Evolutionary conservation across 139 green algal species (phyloP).

Genomic region (Chlamydomonas sphaeroides): DNA sequence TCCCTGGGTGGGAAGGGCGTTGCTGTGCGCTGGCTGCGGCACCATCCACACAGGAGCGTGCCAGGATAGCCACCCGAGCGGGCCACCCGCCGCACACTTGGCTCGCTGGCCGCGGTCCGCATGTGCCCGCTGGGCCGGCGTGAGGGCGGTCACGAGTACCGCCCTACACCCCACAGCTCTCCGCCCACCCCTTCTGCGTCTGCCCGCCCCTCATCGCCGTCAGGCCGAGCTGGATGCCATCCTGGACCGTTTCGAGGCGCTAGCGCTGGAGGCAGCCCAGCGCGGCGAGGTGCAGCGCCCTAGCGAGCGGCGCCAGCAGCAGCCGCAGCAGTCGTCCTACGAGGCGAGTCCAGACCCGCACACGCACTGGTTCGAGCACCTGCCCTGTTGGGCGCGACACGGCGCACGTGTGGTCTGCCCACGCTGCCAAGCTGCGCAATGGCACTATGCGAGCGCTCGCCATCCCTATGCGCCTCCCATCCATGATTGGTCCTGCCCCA

Average conservation of each 20-base stretch:
- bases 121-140: no score
- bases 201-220: neutral
- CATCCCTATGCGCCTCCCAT: no score
- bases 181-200: neutral
- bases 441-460: no score
- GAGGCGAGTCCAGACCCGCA: neutral
- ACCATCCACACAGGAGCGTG: neutral
- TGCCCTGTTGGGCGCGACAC: neutral
- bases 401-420: no score
- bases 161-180: neutral
- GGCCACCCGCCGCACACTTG: no score
- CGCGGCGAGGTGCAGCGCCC: constrained; percentile 58
- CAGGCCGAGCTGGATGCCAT: constrained; percentile 53
- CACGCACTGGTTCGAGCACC: neutral
- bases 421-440: no score
- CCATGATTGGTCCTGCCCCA: neutral
- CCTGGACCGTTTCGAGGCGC: constrained; percentile 61
- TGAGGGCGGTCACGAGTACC: neutral
- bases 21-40: no score
- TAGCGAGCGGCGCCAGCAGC: constrained; percentile 61
- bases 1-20: no score
- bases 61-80: neutral
- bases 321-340: constrained; percentile 9
- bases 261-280: constrained; percentile 22
- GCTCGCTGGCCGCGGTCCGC: no score